A percentile compares a stretch with the other conserved stretches of the same genome.
These are phyloP conservation scores for Neopestalotiopsis rosae DNA, from an alignment of 2,329 filamentous ascomycete genomes.

Conservation along the genomic window DNA sequence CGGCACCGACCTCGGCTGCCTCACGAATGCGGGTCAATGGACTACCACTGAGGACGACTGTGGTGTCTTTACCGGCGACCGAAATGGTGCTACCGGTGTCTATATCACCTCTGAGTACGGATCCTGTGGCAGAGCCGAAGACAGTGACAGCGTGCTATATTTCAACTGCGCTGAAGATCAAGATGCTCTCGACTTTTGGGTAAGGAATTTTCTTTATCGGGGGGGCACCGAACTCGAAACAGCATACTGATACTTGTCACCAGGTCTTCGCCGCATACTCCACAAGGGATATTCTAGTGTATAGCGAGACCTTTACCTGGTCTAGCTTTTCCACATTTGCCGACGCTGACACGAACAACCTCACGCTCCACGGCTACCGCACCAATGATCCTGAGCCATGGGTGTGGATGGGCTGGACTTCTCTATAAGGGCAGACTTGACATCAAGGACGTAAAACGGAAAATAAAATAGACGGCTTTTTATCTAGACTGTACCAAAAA, in stretches of 20 bases:
- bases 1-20: conserved; percentile 10
- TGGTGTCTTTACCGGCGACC: conserved; percentile 4
- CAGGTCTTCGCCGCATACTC: not conserved
- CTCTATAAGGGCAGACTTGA: not conserved
- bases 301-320: conserved; percentile 12
- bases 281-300: conserved; percentile 9
- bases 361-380: not conserved
- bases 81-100: not conserved
- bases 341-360: not conserved
- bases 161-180: not conserved
- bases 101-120: not conserved
- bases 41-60: not conserved
- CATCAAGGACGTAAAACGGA: not conserved
- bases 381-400: conserved; percentile 11
- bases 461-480: not conserved
- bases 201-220: no score
- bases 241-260: not conserved
- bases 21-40: conserved; percentile 8
- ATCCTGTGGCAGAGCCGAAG: not conserved
- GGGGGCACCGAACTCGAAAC: not conserved
- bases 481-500: no score
- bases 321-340: not conserved
- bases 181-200: conserved; percentile 8
- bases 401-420: conserved; percentile 10
- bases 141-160: not conserved